These are phyloP conservation scores for Rosa rugosa DNA, from an alignment of 306 rosid species.

Conservation along the genomic window DNA sequence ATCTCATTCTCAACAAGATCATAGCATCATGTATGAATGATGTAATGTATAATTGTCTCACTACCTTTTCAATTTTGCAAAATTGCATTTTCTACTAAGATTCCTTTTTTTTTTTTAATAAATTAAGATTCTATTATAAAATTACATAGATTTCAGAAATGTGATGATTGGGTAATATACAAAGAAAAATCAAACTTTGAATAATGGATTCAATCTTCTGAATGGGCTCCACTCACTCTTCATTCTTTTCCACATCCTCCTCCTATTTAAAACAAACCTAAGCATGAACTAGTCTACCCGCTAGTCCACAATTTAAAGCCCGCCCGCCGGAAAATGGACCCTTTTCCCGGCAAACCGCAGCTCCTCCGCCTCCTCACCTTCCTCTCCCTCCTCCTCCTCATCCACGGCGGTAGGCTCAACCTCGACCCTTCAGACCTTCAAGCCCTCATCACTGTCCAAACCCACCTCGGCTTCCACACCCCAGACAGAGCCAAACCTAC, in stretches of 20 bases:
- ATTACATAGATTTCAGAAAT: not conserved
- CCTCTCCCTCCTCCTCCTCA: conserved; percentile 30
- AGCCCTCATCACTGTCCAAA: conserved; percentile 47
- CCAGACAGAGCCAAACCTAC: conserved; percentile 24
- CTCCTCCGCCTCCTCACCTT: conserved; percentile 27
- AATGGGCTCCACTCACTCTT: not conserved
- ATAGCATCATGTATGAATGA: not conserved
- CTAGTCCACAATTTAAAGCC: not conserved
- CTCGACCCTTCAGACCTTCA: conserved; percentile 69
- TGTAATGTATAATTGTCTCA: not conserved
- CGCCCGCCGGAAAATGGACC: conserved; percentile 29
- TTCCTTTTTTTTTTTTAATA: too few species aligned
- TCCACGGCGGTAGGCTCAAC: conserved; percentile 45
- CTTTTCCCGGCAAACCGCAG: conserved; percentile 25
- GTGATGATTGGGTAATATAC: not conserved
- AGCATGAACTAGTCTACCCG: not conserved
- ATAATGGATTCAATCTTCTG: not conserved
- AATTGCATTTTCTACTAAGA: not conserved
- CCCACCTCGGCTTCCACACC: conserved; percentile 45
- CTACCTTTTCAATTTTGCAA: too few species aligned
- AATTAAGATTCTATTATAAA: not conserved
- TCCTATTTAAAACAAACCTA: conserved; percentile 13
- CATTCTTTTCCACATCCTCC: conserved; percentile 15
- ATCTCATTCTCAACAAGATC: not conserved
- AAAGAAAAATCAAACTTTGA: not conserved